Base-by-base conservation (phyloP, 2,329 filamentous ascomycete species). In the Ilyonectria robusta region DNA sequence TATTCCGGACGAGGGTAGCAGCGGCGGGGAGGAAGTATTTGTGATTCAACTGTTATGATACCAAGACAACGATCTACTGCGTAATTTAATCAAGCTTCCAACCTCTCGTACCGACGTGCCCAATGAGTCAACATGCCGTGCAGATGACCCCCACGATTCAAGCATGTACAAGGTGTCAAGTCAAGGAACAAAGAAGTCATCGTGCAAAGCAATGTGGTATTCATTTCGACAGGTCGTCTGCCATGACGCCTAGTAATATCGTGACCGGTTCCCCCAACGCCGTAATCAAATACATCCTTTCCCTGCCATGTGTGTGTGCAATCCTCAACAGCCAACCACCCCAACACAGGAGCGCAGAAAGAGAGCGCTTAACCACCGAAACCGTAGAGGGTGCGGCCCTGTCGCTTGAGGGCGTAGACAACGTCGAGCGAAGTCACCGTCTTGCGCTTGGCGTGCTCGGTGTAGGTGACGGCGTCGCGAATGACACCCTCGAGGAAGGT, bases 21-120 rank as follows among this genome's bases (percentile, higher is more conserved):
- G 94, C 94, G 2, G 95, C 95, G 1, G 96, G 94, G 72, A 94
- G 94, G 83, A 99, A 98, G 82, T 98, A 96, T 83, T 81, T 98
- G 65, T 97, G 81, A 86, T 40, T 26, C 48, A 7, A 19, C 51
- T 65, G 17, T 65, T 62, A 72, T 70, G 70, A 76, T 76, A 73
- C 72, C 69, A 76, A 58, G 37, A 54, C 61, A 64, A 65, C 61
- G 33, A 68, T 71, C 44, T 63, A 62, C 48, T 56, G 44, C 42
- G 33, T 42, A 55, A 50, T 67, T 58, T 47, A 48, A 47, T 60
- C 11, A 37, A 44, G 19, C 31, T 15, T 53, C 31, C 31, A 19
- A 6, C 6, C 4, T 46, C 19, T 23, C n/a, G 15, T 8, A 17
- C 15, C 15, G 3, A 8, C 8, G 6, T 17, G 15, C 15, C 26